Evolutionary conservation across 352 stramenopile genomes (phyloP).

Genomic region (Globisporangium spinosum): DNA sequence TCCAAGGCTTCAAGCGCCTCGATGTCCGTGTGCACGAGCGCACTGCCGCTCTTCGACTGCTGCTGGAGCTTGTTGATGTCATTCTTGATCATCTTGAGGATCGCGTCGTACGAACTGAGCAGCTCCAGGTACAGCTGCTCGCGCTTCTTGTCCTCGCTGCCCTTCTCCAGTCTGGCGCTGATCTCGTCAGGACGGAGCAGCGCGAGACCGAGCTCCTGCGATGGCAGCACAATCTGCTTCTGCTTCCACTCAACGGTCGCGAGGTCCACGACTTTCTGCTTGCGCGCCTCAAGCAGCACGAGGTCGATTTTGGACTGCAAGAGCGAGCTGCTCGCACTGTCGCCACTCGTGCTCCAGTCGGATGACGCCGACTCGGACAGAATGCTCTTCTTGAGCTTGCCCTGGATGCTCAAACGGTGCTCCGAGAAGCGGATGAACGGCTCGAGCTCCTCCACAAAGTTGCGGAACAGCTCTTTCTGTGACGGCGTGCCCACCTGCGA

Average conservation of each 20-base stretch:
- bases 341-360: slow-evolving; percentile 56
- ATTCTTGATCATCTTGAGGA: slow-evolving; percentile 65
- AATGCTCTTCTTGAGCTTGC: slow-evolving; percentile 34
- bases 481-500: slow-evolving; percentile 75
- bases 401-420: slow-evolving; percentile 65
- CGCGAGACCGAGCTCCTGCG: slow-evolving; percentile 65
- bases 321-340: slow-evolving; percentile 67
- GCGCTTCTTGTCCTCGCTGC: slow-evolving; percentile 61
- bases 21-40: slow-evolving; percentile 69
- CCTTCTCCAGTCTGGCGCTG: slow-evolving; percentile 52
- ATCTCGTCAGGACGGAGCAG: slow-evolving; percentile 75
- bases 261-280: slow-evolving; percentile 83
- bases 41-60: slow-evolving; percentile 71
- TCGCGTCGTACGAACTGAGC: slow-evolving; percentile 65
- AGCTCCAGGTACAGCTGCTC: slow-evolving; percentile 68
- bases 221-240: slow-evolving; percentile 65
- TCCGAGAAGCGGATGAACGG: slow-evolving; percentile 86
- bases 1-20: slow-evolving; percentile 62
- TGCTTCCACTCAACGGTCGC: slow-evolving; percentile 80
- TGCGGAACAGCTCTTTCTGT: slow-evolving; percentile 78
- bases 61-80: slow-evolving; percentile 64
- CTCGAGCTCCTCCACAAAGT: slow-evolving; percentile 66
- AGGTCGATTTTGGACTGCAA: slow-evolving; percentile 84
- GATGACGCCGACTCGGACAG: slow-evolving; percentile 30
- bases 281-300: slow-evolving; percentile 77